A percentile compares a stretch with the other conserved stretches of the same genome.
Conservation (phyloP, 352 stramenopile species). For the Thalassiosira exigua region DNA sequence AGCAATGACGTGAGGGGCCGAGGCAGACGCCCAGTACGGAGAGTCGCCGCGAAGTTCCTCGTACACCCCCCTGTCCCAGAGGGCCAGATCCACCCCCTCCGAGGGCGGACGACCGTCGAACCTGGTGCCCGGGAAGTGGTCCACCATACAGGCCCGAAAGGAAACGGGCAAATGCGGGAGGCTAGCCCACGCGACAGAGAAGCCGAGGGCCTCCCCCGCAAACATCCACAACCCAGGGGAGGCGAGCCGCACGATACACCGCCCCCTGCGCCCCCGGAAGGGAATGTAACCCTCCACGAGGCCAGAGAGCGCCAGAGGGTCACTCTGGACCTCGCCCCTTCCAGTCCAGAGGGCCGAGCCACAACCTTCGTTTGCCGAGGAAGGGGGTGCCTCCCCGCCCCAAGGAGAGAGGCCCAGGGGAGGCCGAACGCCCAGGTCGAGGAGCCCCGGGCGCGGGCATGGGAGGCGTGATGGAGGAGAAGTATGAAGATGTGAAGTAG, state of each 20-base stretch:
- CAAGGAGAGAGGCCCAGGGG: too few species aligned
- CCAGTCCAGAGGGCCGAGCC: not conserved
- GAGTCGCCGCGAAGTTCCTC: not conserved
- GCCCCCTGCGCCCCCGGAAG: not conserved
- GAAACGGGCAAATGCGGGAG: not conserved
- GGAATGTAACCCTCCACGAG: not conserved
- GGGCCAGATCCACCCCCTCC: too few species aligned
- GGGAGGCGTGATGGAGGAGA: too few species aligned
- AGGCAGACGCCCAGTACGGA: not conserved
- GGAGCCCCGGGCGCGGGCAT: too few species aligned
- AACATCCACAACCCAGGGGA: not conserved
- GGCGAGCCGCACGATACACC: not conserved
- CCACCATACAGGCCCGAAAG: not conserved
- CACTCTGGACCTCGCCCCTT: not conserved
- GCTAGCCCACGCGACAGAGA: not conserved
- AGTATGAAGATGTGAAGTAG: too few species aligned
- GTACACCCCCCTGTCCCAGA: not conserved
- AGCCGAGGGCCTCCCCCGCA: not conserved
- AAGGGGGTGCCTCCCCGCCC: too few species aligned
- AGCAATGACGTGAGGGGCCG: not conserved
- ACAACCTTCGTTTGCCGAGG: too few species aligned
- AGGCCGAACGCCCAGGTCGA: too few species aligned
- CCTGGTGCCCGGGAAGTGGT: not conserved
- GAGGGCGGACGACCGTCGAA: not conserved
- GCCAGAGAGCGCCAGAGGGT: not conserved